Base-by-base conservation (phyloP, 768 basidiomycete species). In the Agaricus sinodeliciosus region DNA sequence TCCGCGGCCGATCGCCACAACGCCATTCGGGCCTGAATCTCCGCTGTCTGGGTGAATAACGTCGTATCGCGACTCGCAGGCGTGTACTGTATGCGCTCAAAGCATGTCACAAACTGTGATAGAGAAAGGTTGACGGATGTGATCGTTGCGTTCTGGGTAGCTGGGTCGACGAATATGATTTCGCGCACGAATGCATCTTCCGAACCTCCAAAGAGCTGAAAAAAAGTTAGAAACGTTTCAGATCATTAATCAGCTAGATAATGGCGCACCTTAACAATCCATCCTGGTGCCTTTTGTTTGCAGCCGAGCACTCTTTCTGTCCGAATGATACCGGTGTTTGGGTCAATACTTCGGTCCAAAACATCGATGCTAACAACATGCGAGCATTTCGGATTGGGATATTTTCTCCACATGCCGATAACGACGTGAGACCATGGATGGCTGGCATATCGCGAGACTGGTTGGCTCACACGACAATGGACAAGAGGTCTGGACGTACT, bases 101-200 rank as follows among this genome's bases (percentile, higher is more conserved):
- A 83, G 65, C 91, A 95, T 36, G 87, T 90, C 57, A 91, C 87
- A 61, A 95, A 94, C 70, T 95, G 91, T n/a, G 92, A 93, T 26
- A 96, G 72, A 11, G 90, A 90, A 47, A 97, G 85, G 72, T 97
- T 97, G 69, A 93, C 86, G 26, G 92, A 93, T 34, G 90, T 90
- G 58, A 92, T 88, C 37, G 87, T 87, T 43, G 89, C 87, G 28
- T 77, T 82, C 69, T 88, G 86, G 22, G 77, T 82, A 54, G 80
- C 72, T 1, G 94, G 94, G 68, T 96, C 91, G 35, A 95, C 77
- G 64, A 94, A 95, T 4, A 92, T 91, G 59, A 96, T 86, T 70
- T 97, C 94, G 43, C 94, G 84, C 1, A 96, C 90, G 63, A 89
- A 96, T 9, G 94, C 93, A 62, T 94, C 90, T 71, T 93, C 90